Percentiles rank a stretch among this genome's conserved stretches.
These are phyloP conservation scores for Haematococcus lacustris DNA, from an alignment of 139 green algal genomes.

Conservation along the genomic window DNA sequence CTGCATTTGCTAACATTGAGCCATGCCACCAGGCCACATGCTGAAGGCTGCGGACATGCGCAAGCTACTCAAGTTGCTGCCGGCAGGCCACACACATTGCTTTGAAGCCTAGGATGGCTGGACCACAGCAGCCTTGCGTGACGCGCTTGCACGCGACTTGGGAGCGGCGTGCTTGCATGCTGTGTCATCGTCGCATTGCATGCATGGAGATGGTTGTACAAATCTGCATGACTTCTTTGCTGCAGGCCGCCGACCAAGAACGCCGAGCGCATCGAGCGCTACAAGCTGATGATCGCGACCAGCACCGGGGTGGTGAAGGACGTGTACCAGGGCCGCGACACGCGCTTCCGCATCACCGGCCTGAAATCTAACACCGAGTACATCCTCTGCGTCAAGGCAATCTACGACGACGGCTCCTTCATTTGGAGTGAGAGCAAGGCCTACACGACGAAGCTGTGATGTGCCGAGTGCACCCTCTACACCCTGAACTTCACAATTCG, in stretches of 20 bases:
- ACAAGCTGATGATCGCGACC: constrained; percentile 82
- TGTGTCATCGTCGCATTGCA: neutral
- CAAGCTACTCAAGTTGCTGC: too few species aligned
- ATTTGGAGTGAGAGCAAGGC: constrained; percentile 74
- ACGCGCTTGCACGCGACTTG: too few species aligned
- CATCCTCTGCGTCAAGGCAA: constrained; percentile 82
- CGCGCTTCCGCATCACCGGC: constrained; percentile 36
- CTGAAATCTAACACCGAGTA: constrained; percentile 69
- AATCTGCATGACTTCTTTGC: too few species aligned
- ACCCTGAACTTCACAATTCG: too few species aligned
- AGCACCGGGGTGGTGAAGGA: constrained; percentile 70
- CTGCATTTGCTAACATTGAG: too few species aligned
- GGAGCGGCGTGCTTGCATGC: neutral
- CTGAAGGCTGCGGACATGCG: too few species aligned
- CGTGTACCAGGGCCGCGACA: constrained; percentile 53
- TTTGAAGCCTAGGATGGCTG: too few species aligned
- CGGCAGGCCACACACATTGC: too few species aligned
- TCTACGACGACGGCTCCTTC: constrained; percentile 74
- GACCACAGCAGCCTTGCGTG: too few species aligned
- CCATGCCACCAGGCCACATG: too few species aligned
- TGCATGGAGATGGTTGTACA: too few species aligned
- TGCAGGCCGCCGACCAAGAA: constrained; percentile 70
- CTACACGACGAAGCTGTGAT: constrained; percentile 34
- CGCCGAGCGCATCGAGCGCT: constrained; percentile 60
- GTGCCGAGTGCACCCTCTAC: too few species aligned